Percentiles rank a stretch among this genome's conserved stretches.
Conservation (phyloP, 345 rosid genomes). For the Anastatica hierochuntica region DNA sequence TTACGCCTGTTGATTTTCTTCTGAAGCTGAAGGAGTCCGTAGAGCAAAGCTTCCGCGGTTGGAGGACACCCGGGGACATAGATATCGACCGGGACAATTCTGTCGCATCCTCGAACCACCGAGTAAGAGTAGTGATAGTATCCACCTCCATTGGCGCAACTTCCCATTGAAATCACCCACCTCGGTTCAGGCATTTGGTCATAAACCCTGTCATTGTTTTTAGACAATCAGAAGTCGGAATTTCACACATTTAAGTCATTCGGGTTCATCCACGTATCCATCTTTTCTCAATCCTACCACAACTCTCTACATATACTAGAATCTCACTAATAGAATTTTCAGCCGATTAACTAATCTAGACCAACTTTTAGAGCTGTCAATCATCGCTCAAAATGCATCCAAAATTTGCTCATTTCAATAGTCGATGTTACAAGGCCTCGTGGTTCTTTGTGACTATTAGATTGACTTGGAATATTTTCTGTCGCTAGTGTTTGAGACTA, state of each 20-base stretch:
- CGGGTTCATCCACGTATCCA: background rate
- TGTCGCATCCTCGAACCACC: slow-evolving; percentile 91
- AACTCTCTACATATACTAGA: too few relatives aligned
- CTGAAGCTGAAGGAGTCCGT: slow-evolving; percentile 92
- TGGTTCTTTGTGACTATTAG: background rate
- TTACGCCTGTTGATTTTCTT: slow-evolving; percentile 95
- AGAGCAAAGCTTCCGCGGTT: slow-evolving; percentile 91
- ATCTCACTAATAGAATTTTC: background rate
- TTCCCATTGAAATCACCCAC: slow-evolving; percentile 99
- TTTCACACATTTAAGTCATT: background rate
- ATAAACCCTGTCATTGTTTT: slow-evolving; percentile 65
- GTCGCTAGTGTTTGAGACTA: too few relatives aligned
- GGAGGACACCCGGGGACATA: slow-evolving; percentile 99
- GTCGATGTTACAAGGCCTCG: background rate
- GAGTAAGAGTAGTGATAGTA: slow-evolving; percentile 98
- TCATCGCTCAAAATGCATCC: background rate
- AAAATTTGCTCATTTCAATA: background rate
- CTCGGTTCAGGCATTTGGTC: slow-evolving; percentile 99
- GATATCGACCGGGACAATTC: slow-evolving; percentile 95
- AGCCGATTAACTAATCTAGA: background rate
- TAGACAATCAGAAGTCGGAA: background rate
- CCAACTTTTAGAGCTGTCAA: background rate
- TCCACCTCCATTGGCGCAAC: slow-evolving; percentile 98
- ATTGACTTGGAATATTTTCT: background rate
- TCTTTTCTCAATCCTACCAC: background rate